Evolutionary conservation across 345 rosid genomes (phyloP), one percentile per base, ranked within the genome.

Genomic region (Capsella bursapastoris): DNA sequence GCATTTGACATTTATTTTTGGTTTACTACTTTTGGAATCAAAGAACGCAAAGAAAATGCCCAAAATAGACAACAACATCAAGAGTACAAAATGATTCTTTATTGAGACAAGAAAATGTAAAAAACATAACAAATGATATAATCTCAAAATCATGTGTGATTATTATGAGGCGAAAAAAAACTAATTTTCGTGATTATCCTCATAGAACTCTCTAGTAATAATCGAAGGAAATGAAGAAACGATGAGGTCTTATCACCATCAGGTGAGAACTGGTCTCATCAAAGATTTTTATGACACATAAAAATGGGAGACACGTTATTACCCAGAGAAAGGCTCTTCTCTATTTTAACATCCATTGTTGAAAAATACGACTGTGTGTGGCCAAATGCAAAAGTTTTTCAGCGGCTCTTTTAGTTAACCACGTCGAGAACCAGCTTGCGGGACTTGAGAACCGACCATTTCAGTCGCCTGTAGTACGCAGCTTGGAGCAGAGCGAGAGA

Each of bases 401-500:
- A 25, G 55, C 57, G 2, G n/a, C 11, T 16, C 37, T 35, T 22
- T 60, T 88, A 96, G 88, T 96, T 96, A 59, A 92, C 95, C 8
- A 92, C 99, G 31, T 96, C 99, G 0, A 92, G 69, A 31, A 96
- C 89, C 67, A 96, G 84, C 84, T 84, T 90, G 66, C 98, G 94
- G 3, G 99, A 92, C 80, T 96, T 89, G 55, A 90, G 78, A 57
- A 92, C 86, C 0, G 98, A 92, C 99, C 98, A 92, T 87, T 56
- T 96, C 87, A 92, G 73, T 45, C 99, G 90, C 80, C 98, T 83
- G 82, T 92, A 90, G 52, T 92, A 96, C 9, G 76, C 97, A 62
- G 97, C 98, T 82, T 92, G 99, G 79, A 96, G 96, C 49, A 96
- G 76, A 5, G 98, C 99, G 71, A 96, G 57, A 38, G 98, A 92